These are phyloP conservation scores for Blastobotrys attinorum DNA, from an alignment of 805 yeast genomes.

Conservation along the genomic window DNA sequence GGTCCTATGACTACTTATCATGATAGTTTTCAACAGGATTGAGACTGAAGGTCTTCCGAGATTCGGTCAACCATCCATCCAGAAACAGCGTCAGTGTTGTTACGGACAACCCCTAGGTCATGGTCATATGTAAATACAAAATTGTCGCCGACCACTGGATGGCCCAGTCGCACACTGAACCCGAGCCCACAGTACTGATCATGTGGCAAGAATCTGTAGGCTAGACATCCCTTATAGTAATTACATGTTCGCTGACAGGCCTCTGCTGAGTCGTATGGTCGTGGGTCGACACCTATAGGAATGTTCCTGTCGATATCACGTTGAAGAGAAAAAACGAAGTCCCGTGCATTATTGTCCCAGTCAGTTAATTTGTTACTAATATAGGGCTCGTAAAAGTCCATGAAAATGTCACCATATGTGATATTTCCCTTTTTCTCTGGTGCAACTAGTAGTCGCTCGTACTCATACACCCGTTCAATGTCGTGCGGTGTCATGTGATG, in stretches of 20 bases:
- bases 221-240: slow-evolving; percentile 17
- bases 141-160: neutral
- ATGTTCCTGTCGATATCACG: slow-evolving; percentile 10
- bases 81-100: slow-evolving; percentile 13
- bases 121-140: slow-evolving; percentile 6
- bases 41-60: slow-evolving; percentile 16
- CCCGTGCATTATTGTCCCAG: slow-evolving; percentile 25
- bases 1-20: no score
- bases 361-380: slow-evolving; percentile 15
- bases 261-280: slow-evolving; percentile 11
- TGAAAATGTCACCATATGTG: slow-evolving; percentile 25
- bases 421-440: slow-evolving; percentile 13
- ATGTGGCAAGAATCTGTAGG: slow-evolving; percentile 21
- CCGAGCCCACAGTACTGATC: slow-evolving; percentile 3
- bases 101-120: slow-evolving; percentile 5
- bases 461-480: slow-evolving; percentile 27
- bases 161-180: slow-evolving; percentile 13
- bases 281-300: slow-evolving; percentile 12
- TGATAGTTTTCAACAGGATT: neutral
- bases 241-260: slow-evolving; percentile 21
- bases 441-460: slow-evolving; percentile 24
- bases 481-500: slow-evolving; percentile 27
- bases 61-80: slow-evolving; percentile 30
- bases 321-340: slow-evolving; percentile 13
- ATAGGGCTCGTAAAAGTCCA: slow-evolving; percentile 28